Base-by-base conservation (phyloP, 2,329 filamentous ascomycete species). In the Paracamarosporium sp. region DNA sequence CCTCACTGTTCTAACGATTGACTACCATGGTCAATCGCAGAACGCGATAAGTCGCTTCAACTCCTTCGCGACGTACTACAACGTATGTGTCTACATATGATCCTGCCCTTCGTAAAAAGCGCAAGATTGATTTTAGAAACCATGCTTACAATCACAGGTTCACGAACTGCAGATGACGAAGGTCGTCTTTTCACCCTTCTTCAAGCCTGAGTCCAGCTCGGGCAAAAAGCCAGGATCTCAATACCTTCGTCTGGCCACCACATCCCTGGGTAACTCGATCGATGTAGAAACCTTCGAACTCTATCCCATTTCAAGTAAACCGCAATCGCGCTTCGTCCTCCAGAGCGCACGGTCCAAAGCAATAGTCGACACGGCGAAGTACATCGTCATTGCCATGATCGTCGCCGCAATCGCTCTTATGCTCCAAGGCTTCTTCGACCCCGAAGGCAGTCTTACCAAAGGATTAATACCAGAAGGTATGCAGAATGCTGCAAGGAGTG, bases 221-320 rank as follows among this genome's bases (percentile, higher is more conserved):
- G 59, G 61, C 13, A 68, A 68, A 28, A 69, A 70, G 20, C 66
- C 68, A 11, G 72, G 70, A 35, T 81, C 85, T 15, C 84, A 88
- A 66, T 86, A 86, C 68, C 80, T 96, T 65, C 91, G 91, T 67
- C 85, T 97, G 3, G 93, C 91, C 28, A 93, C 90, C 45, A 90
- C 92, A 38, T 92, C 90, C 47, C 88, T 96, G 66, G 89, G 88
- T 59, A 93, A 93, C 73, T 91, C 88, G 0, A 86, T 93, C 38
- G 87, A 90, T 28, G 88, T 96, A 25, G 91, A 96, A 76, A 90
- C 87, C 36, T 88, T 97, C 61, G 88, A 91, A 0, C 83, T 97
- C 5, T 73, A 78, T 5, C 80, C 80, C 9, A 68, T 79, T 22
- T 67, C 85, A 0, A 80, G 79, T n/a, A 78, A 81, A 12, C 81